Base-by-base conservation (phyloP, 192 early-diverging fungal genomes). In the Umbelopsis sp. region DNA sequence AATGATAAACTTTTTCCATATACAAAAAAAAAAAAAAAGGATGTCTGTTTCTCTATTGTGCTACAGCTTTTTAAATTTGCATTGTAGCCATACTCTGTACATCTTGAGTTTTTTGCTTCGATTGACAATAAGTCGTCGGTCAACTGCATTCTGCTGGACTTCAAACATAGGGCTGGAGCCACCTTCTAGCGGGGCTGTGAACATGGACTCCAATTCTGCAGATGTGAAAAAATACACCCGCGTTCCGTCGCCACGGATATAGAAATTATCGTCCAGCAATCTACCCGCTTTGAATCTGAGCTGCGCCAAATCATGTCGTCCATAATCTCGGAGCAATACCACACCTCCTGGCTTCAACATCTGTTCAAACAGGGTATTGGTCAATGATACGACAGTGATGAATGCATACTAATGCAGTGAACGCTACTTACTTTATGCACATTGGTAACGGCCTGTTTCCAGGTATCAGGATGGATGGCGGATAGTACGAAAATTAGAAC, bases 71-170 rank as follows among this genome's bases (percentile, higher is more conserved):
- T 91, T 81, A 80, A 97, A 97, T 84, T 98, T 98, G 34, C 91
- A 96, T 80, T 99, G 98, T 26, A 99, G 77, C 97, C 97, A 99
- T 9, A 93, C 87, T 4, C 97, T 84, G 81, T 97, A 97, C 98
- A 99, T 99, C 76, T 97, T 98, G 34, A 98, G 81, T 83, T 97
- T 91, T 45, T 88, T 77, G 71, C 88, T 78, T 47, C 98, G 85
- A 80, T 99, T 99, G 50, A 99, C 96, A 20, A 99, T 83, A 75
- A 99, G 80, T 26, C 97, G 82, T 38, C 94, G 83, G 71, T 99
- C 98, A 0, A 97, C 89, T 16, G 90, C 97, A 69, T 96, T 97
- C 75, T 99, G 96, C 71, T 94, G 86, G 32, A 95, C 66, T 80
- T 83, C 31, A 73, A 83, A 54, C 70, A 79, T 73, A 85, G 91